Evolutionary conservation across 2,329 filamentous ascomycete species (phyloP).

Genomic region (Coniochaeta ligniaria): DNA sequence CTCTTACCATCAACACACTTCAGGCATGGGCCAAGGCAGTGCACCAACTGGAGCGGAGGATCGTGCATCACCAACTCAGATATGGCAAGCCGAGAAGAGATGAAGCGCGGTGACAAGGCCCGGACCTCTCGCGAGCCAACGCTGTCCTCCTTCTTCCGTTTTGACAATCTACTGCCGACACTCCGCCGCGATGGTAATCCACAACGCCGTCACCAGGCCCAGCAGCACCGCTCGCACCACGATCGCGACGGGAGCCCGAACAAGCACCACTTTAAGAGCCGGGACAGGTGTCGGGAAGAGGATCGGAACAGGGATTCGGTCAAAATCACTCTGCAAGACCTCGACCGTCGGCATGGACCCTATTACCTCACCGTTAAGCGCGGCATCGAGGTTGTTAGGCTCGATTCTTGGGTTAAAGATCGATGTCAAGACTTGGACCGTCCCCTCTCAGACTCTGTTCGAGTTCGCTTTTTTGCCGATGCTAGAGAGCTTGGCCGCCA

Average conservation of each 20-base stretch:
- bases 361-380: slow-evolving; percentile 3
- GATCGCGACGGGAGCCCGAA: neutral
- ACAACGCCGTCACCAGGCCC: neutral
- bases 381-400: slow-evolving; percentile 2
- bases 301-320: neutral
- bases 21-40: neutral
- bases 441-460: neutral
- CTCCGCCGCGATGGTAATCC: neutral
- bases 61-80: neutral
- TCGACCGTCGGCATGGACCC: slow-evolving; percentile 7
- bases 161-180: neutral
- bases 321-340: slow-evolving; percentile 7
- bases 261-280: neutral
- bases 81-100: slow-evolving; percentile 6
- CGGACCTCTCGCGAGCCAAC: neutral
- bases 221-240: neutral
- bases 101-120: slow-evolving; percentile 5
- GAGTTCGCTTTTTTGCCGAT: slow-evolving; percentile 9
- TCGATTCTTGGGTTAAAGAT: slow-evolving; percentile 6
- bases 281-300: slow-evolving; percentile 1
- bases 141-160: neutral
- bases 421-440: neutral
- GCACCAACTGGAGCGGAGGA: neutral
- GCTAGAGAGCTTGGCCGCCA: slow-evolving; percentile 4
- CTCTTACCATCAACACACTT: neutral